These are phyloP conservation scores for Calonectria fujianensis DNA, from an alignment of 2,329 filamentous ascomycete species.

Conservation along the genomic window DNA sequence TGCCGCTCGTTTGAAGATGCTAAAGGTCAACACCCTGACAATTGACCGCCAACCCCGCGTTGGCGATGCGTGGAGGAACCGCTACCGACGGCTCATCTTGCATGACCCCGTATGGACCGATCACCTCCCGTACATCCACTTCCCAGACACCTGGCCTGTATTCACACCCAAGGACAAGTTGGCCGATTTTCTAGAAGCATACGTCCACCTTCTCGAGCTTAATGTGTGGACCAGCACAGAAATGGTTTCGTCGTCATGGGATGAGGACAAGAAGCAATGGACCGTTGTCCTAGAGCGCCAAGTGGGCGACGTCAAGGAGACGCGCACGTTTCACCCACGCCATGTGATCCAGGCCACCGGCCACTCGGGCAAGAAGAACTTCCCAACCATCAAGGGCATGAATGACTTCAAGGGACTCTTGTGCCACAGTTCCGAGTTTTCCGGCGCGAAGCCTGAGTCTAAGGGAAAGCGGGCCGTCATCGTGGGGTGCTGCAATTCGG, in stretches of 20 bases:
- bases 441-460: conserved; percentile 4
- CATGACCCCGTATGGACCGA: conserved; percentile 14
- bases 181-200: conserved; percentile 14
- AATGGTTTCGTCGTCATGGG: conserved; percentile 4
- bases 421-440: conserved; percentile 13
- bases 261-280: conserved; percentile 16
- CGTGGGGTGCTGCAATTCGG: conserved; percentile 14
- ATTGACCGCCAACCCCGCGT: conserved; percentile 21
- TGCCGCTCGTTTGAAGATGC: conserved; percentile 10
- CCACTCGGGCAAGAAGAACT: conserved; percentile 27
- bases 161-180: conserved; percentile 19
- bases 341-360: conserved; percentile 14
- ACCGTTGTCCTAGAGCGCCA: conserved; percentile 11
- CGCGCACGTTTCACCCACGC: conserved; percentile 7
- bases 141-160: conserved; percentile 13
- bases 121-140: conserved; percentile 15
- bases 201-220: conserved; percentile 5
- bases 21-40: conserved; percentile 1
- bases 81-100: conserved; percentile 8
- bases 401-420: conserved; percentile 3
- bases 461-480: conserved; percentile 18
- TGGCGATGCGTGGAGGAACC: conserved; percentile 12
- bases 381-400: conserved; percentile 13
- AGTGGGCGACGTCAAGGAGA: conserved; percentile 11
- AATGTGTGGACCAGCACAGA: conserved; percentile 18